phyloP scores from a whole-genome alignment of 2,329 filamentous ascomycete genomes.

The Ceratocystis ficicola region DNA sequence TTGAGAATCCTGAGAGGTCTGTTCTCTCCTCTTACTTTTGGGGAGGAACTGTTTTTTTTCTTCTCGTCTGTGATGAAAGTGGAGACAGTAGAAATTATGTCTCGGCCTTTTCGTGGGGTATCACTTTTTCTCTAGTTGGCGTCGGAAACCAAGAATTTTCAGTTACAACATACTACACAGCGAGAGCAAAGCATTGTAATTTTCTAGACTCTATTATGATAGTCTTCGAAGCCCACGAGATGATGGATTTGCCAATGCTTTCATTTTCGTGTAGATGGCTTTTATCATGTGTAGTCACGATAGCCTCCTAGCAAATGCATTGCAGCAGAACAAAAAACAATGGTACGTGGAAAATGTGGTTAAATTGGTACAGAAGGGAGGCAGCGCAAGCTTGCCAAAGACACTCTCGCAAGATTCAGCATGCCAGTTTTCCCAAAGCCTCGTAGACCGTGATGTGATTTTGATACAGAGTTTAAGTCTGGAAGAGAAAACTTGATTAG shows the following conservation, averaged over 20 bases:
- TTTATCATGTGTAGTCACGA: conserved; percentile 18
- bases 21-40: too few relatives aligned
- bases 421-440: conserved; percentile 23
- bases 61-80: too few relatives aligned
- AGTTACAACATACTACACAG: too few relatives aligned
- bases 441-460: conserved; percentile 23
- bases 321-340: conserved; percentile 16
- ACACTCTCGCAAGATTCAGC: conserved; percentile 23
- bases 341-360: conserved; percentile 23
- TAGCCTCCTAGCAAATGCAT: conserved; percentile 11
- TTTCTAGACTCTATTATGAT: background rate
- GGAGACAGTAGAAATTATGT: too few relatives aligned
- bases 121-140: too few relatives aligned
- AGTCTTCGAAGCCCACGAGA: background rate
- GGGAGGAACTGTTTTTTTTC: too few relatives aligned
- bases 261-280: conserved; percentile 14
- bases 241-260: conserved; percentile 20
- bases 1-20: too few relatives aligned
- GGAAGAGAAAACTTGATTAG: conserved; percentile 2
- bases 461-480: conserved; percentile 24
- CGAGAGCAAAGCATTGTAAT: too few relatives aligned
- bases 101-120: too few relatives aligned
- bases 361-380: conserved; percentile 23
- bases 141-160: too few relatives aligned
- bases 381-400: conserved; percentile 22